These are phyloP conservation scores for Fusarium verticillioides DNA, from an alignment of 2,329 filamentous ascomycete genomes.

Conservation along the genomic window DNA sequence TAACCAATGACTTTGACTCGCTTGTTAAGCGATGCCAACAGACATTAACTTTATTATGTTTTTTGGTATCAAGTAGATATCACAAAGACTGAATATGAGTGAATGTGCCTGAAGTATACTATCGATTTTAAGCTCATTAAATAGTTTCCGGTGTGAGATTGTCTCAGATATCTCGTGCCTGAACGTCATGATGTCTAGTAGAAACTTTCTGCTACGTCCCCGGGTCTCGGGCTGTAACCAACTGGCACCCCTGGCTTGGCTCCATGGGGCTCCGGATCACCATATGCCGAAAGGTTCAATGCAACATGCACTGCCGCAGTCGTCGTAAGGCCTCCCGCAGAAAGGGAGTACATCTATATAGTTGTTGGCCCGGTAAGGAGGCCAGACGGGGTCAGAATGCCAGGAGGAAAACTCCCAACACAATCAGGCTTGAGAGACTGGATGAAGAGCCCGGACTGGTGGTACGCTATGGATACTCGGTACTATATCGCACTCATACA, in stretches of 20 bases:
- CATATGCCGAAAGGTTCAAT: constrained; percentile 31
- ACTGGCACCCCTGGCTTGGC: constrained; percentile 31
- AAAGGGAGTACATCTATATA: constrained; percentile 22
- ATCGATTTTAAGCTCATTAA: not conserved
- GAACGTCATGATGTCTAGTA: constrained; percentile 28
- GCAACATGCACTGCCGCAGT: constrained; percentile 30
- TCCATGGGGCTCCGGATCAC: constrained; percentile 36
- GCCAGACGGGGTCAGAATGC: constrained; percentile 2
- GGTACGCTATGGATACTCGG: not conserved
- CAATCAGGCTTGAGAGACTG: not conserved
- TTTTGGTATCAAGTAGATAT: not conserved
- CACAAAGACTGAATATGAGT: not conserved
- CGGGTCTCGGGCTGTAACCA: constrained; percentile 29
- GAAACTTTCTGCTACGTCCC: constrained; percentile 30
- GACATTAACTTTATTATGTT: not conserved
- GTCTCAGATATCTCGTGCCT: constrained; percentile 31
- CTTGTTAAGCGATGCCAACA: not conserved
- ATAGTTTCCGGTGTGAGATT: not conserved
- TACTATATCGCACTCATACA: not conserved
- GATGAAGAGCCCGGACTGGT: constrained; percentile 19
- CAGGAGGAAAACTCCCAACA: not conserved
- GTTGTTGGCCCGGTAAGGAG: constrained; percentile 15
- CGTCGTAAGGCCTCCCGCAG: constrained; percentile 10
- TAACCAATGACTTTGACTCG: not conserved
- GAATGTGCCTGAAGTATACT: not conserved